Conservation (phyloP, 73 alveolate species). For the Blepharisma japonicum region DNA sequence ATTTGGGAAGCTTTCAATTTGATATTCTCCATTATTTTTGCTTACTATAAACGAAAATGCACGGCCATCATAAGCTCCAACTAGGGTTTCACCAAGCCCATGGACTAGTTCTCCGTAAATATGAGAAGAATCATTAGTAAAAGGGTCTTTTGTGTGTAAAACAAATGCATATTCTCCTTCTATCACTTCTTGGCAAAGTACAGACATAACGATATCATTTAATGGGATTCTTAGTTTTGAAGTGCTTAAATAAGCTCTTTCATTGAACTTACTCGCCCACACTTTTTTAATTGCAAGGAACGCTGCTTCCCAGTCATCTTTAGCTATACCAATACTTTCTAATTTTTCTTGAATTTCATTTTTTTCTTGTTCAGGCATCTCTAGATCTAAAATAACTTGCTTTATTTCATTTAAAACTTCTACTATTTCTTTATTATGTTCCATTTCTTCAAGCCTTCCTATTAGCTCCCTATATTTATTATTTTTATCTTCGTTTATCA, state of each 20-base stretch:
- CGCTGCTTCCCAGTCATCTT: slow-evolving; percentile 61
- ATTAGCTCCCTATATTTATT: neutral
- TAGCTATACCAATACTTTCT: slow-evolving; percentile 57
- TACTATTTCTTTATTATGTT: neutral
- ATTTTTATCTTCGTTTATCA: neutral
- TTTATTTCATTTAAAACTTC: neutral
- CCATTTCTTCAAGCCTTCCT: neutral
- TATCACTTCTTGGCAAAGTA: slow-evolving; percentile 72
- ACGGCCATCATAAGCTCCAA: slow-evolving; percentile 75
- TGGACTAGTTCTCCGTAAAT: slow-evolving; percentile 72
- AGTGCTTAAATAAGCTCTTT: slow-evolving; percentile 82
- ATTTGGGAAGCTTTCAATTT: slow-evolving; percentile 64
- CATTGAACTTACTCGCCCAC: slow-evolving; percentile 86
- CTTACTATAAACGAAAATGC: slow-evolving; percentile 67
- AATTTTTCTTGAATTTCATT: slow-evolving; percentile 43
- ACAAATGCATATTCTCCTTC: slow-evolving; percentile 88
- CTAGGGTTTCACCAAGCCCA: slow-evolving; percentile 90
- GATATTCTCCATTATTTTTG: slow-evolving; percentile 42
- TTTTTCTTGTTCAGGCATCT: neutral
- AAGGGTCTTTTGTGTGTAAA: slow-evolving; percentile 79
- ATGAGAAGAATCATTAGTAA: slow-evolving; percentile 62
- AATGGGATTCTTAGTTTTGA: slow-evolving; percentile 67
- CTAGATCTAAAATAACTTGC: neutral
- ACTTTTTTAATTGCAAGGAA: slow-evolving; percentile 80
- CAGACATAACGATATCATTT: slow-evolving; percentile 76